phyloP scores from a whole-genome alignment of 2,329 filamentous ascomycete genomes.

The Sporothrix curviconia region DNA sequence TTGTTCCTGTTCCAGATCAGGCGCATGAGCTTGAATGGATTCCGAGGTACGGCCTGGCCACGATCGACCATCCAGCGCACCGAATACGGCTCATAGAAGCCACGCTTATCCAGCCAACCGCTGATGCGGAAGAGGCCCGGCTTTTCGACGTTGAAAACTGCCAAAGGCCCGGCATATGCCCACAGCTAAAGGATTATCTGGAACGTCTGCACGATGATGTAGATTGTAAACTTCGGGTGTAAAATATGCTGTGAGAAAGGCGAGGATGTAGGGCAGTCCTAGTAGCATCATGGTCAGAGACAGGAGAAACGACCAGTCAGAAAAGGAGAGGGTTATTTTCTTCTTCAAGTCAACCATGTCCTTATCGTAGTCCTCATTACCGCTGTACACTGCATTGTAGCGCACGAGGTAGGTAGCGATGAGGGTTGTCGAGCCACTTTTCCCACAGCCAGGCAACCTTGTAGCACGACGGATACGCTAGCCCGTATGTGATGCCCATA shows the following conservation, averaged over 20 bases:
- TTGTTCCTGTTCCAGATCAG: slow-evolving; percentile 2
- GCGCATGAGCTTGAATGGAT: background rate
- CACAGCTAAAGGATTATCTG: slow-evolving; percentile 24
- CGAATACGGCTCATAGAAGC: slow-evolving; percentile 21
- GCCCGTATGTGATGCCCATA: slow-evolving; percentile 19
- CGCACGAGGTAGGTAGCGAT: slow-evolving; percentile 15
- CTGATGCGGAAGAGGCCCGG: slow-evolving; percentile 14
- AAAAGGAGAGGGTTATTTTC: slow-evolving; percentile 14
- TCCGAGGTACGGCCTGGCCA: background rate
- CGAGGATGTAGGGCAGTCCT: slow-evolving; percentile 20
- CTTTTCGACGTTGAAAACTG: background rate
- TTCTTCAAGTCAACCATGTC: slow-evolving; percentile 17
- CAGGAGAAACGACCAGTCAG: slow-evolving; percentile 21
- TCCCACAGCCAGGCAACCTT: slow-evolving; percentile 25
- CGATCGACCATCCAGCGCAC: slow-evolving; percentile 15
- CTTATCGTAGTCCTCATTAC: slow-evolving; percentile 10
- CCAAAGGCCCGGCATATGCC: slow-evolving; percentile 20
- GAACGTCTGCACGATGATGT: slow-evolving; percentile 13
- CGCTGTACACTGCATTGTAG: background rate
- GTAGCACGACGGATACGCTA: slow-evolving; percentile 24
- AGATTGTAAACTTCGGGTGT: slow-evolving; percentile 22
- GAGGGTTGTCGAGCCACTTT: slow-evolving; percentile 22
- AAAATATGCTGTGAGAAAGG: slow-evolving; percentile 22
- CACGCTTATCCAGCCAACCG: slow-evolving; percentile 20
- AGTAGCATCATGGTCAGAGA: slow-evolving; percentile 18